Conservation (phyloP, 345 rosid species). For the Excoecaria agallocha region DNA sequence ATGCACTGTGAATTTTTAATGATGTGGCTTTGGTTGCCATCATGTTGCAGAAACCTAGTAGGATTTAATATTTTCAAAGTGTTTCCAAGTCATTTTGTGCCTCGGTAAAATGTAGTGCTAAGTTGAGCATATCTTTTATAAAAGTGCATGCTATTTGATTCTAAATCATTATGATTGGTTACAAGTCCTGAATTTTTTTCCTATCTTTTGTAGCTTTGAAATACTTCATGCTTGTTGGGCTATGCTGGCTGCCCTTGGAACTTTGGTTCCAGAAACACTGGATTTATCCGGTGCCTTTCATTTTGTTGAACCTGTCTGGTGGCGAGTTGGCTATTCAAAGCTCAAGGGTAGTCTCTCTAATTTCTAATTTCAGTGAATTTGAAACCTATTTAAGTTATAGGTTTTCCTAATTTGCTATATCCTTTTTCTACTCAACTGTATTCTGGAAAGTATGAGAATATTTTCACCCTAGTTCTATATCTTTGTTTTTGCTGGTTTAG, state of each 20-base stretch:
- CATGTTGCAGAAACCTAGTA: neutral
- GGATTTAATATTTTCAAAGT: neutral
- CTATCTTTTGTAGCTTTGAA: conserved; percentile 61
- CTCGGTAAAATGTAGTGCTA: neutral
- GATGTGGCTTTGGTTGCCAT: too few species aligned
- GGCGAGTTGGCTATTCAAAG: conserved; percentile 92
- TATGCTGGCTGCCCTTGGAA: conserved; percentile 92
- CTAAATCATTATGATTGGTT: neutral
- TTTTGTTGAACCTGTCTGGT: conserved; percentile 88
- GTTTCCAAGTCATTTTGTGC: neutral
- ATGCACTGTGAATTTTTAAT: too few species aligned
- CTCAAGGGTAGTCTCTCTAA: conserved; percentile 51
- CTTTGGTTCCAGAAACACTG: conserved; percentile 76
- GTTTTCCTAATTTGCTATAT: neutral
- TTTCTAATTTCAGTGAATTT: neutral
- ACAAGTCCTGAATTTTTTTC: neutral
- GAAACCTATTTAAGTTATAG: neutral
- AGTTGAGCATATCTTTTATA: neutral
- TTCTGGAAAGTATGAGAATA: neutral
- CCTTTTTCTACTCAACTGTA: neutral
- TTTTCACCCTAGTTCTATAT: neutral
- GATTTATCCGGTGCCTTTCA: conserved; percentile 66
- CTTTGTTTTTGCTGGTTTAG: neutral
- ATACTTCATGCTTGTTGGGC: conserved; percentile 98
- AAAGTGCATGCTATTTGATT: neutral